Conservation (phyloP, 352 stramenopile genomes). For the Peronospora destructor region DNA sequence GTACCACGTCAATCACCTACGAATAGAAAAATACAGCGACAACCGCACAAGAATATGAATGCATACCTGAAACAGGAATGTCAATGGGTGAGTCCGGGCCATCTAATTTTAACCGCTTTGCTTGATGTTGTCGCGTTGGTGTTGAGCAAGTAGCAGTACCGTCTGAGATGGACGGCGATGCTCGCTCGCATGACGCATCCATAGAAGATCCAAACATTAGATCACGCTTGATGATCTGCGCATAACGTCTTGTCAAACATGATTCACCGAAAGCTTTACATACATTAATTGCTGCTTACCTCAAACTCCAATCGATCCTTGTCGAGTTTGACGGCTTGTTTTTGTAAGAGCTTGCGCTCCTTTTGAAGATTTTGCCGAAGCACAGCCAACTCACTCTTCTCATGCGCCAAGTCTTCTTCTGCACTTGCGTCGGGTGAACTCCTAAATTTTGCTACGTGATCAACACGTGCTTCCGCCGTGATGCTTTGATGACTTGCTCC, state of each 20-base stretch:
- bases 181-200: slow-evolving; percentile 1
- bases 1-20: slow-evolving; percentile 7
- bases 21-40: slow-evolving; percentile 9
- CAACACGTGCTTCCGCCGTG: slow-evolving; percentile 5
- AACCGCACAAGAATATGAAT: not conserved
- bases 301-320: slow-evolving; percentile 58
- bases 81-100: slow-evolving; percentile 27
- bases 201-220: slow-evolving; percentile 18
- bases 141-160: slow-evolving; percentile 5
- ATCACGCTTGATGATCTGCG: slow-evolving; percentile 39
- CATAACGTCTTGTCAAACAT: slow-evolving; percentile 7
- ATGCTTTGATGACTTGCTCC: slow-evolving; percentile 7
- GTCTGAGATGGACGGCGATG: slow-evolving; percentile 6
- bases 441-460: not conserved
- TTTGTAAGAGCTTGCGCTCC: slow-evolving; percentile 38
- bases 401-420: slow-evolving; percentile 31
- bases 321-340: slow-evolving; percentile 51
- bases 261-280: not conserved
- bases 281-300: slow-evolving; percentile 30
- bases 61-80: slow-evolving; percentile 39
- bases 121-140: slow-evolving; percentile 16
- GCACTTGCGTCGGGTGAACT: slow-evolving; percentile 20
- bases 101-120: slow-evolving; percentile 11
- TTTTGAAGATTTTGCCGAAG: slow-evolving; percentile 36
- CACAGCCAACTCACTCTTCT: slow-evolving; percentile 30